Evolutionary conservation across 805 yeast species (phyloP), one percentile per base, ranked within the genome.

Genomic region (Candida vartiovaarae): DNA sequence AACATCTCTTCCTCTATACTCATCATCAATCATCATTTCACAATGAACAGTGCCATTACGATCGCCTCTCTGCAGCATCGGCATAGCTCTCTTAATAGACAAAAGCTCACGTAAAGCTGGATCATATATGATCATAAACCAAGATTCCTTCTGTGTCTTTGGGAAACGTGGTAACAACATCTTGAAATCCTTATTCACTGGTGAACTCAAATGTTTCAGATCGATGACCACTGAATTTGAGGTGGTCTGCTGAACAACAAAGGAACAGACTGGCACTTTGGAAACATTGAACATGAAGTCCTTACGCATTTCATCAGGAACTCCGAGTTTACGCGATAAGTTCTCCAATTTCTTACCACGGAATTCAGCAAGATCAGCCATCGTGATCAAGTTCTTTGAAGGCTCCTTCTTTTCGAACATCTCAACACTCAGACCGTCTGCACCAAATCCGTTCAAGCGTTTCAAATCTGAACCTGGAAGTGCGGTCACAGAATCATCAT

Each of bases 111-210:
- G 73, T 3, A 62, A 67, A 6, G 66, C 63, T 27, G 64, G 63
- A 48, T 80, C 78, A 47, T 75, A 66, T 8, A 81, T 52, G 39
- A 91, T 75, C 8, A 81, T 74, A 61, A 91, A 87, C 98, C 99
- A 93, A 0, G 95, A 79, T 60, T 93, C 98, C 56, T 88, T 82
- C 63, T 93, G 99, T 3, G 80, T 70, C 62, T 93, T 91, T 37
- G 96, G 95, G 66, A 86, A 93, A 53, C 76, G 77, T 3, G 95
- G 91, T 45, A 90, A 71, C 55, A 81, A 78, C 41, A 87, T 75
- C 50, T 76, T 76, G 67, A 79, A 84, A 37, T 82, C 89, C 3
- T 68, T 65, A 49, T 74, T 76, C 24, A 53, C 55, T 32, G 66
- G 64, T 3, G 38, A 50, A 42, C 75, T 78, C n/a, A 67, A 64